Conservation (phyloP, 2,329 filamentous ascomycete genomes). For the Colletotrichum agaves region DNA sequence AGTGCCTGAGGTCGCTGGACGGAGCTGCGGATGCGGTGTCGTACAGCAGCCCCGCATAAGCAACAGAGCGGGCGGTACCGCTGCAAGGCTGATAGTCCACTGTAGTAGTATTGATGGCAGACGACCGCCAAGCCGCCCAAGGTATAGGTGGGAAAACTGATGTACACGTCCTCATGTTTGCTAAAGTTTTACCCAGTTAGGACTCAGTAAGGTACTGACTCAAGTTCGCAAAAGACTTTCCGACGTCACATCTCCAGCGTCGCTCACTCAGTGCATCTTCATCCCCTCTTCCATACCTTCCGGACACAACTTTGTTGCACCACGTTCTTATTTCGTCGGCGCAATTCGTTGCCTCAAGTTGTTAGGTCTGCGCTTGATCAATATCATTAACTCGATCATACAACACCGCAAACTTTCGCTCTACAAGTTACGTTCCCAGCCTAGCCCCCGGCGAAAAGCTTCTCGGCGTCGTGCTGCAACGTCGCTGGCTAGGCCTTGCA, state of each 20-base stretch:
- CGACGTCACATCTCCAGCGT: slow-evolving; percentile 19
- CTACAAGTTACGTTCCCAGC: no score
- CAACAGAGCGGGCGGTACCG: background rate
- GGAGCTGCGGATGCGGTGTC: background rate
- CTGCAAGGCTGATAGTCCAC: slow-evolving; percentile 1
- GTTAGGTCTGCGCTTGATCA: no score
- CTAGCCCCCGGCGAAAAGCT: no score
- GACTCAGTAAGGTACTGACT: slow-evolving; percentile 9
- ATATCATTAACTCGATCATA: no score
- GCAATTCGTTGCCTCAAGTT: no score
- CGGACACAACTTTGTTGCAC: background rate
- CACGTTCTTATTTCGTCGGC: background rate
- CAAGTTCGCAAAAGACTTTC: background rate
- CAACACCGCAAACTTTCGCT: no score
- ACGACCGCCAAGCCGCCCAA: background rate
- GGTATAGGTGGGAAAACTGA: background rate
- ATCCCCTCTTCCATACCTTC: background rate
- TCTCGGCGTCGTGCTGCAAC: background rate
- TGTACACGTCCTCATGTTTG: slow-evolving; percentile 2
- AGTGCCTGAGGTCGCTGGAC: slow-evolving; percentile 22
- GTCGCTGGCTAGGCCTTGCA: background rate
- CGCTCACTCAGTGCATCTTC: background rate
- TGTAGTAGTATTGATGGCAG: background rate
- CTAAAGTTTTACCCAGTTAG: background rate
- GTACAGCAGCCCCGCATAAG: slow-evolving; percentile 8